phyloP scores from a whole-genome alignment of 1,284 basidiomycete species.

The Neonothopanus nambi region DNA sequence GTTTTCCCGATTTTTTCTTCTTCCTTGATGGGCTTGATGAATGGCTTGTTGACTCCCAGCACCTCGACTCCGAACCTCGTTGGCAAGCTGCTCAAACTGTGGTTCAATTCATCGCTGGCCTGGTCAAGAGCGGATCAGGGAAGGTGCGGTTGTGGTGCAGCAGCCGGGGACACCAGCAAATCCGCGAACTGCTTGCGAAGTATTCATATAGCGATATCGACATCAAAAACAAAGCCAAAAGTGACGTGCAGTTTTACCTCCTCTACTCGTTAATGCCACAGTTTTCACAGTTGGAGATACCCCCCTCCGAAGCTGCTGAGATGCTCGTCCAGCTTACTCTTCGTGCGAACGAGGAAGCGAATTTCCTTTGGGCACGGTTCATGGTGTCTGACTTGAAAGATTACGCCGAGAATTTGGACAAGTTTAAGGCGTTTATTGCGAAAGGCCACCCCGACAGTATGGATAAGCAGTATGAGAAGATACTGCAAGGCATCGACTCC shows the following conservation, averaged over 20 bases:
- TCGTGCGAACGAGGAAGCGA: slow-evolving; percentile 19
- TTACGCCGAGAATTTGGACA: slow-evolving; percentile 14
- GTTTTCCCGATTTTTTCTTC: slow-evolving; percentile 17
- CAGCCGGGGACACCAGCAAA: slow-evolving; percentile 14
- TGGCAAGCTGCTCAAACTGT: slow-evolving; percentile 12
- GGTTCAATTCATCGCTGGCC: slow-evolving; percentile 15
- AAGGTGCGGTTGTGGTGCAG: slow-evolving; percentile 20
- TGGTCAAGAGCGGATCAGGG: slow-evolving; percentile 8
- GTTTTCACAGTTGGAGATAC: slow-evolving; percentile 10
- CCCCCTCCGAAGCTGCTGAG: neutral
- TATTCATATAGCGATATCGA: neutral
- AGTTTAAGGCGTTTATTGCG: slow-evolving; percentile 18
- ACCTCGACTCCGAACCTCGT: slow-evolving; percentile 5
- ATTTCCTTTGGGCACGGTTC: slow-evolving; percentile 24
- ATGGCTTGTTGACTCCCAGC: slow-evolving; percentile 1
- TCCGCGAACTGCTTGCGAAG: slow-evolving; percentile 10
- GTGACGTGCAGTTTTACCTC: slow-evolving; percentile 14
- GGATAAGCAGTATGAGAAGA: slow-evolving; percentile 18
- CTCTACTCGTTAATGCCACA: slow-evolving; percentile 10
- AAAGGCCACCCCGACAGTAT: slow-evolving; percentile 16
- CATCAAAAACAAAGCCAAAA: slow-evolving; percentile 5
- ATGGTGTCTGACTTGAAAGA: slow-evolving; percentile 21
- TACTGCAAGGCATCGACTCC: slow-evolving; percentile 15
- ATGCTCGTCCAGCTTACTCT: neutral
- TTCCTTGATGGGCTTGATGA: slow-evolving; percentile 27